Percentiles rank a stretch among this genome's conserved stretches.
phyloP scores from a whole-genome alignment of 495 filamentous ascomycete species.

The Hyaloscypha hepaticicola region DNA sequence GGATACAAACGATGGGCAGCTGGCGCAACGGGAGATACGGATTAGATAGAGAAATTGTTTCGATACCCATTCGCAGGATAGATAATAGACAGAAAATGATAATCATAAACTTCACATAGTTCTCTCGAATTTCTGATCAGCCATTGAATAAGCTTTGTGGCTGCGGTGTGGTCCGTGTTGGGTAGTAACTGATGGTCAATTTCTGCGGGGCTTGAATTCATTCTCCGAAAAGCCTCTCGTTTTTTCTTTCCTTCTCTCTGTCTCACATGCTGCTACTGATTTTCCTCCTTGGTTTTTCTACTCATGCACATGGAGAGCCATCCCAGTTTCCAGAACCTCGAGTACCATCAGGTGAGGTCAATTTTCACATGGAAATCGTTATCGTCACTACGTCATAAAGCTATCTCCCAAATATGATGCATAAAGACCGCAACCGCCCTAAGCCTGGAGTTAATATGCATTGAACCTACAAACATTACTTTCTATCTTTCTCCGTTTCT shows the following conservation, averaged over 20 bases:
- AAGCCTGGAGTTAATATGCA: neutral
- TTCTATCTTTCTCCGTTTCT: neutral
- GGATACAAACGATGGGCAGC: slow-evolving; percentile 68
- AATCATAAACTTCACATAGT: neutral
- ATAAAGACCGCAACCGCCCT: neutral
- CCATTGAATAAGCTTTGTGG: neutral
- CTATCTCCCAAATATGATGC: neutral
- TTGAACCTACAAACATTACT: neutral
- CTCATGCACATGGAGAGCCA: neutral
- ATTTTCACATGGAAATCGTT: slow-evolving; percentile 2
- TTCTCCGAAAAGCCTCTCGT: neutral
- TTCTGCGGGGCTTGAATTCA: neutral
- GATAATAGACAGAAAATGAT: neutral
- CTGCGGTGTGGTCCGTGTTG: neutral
- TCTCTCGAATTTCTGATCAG: neutral
- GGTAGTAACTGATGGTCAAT: neutral
- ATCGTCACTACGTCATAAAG: neutral
- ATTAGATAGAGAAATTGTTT: slow-evolving; percentile 4
- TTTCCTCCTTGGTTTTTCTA: too few species aligned
- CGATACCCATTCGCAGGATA: neutral
- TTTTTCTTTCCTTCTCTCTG: neutral
- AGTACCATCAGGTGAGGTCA: neutral
- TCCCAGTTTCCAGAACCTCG: neutral
- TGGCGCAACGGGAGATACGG: slow-evolving; percentile 24
- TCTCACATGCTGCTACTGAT: neutral